These are phyloP conservation scores for Tremella mesenterica DNA, from an alignment of 768 basidiomycete species.

Conservation along the genomic window DNA sequence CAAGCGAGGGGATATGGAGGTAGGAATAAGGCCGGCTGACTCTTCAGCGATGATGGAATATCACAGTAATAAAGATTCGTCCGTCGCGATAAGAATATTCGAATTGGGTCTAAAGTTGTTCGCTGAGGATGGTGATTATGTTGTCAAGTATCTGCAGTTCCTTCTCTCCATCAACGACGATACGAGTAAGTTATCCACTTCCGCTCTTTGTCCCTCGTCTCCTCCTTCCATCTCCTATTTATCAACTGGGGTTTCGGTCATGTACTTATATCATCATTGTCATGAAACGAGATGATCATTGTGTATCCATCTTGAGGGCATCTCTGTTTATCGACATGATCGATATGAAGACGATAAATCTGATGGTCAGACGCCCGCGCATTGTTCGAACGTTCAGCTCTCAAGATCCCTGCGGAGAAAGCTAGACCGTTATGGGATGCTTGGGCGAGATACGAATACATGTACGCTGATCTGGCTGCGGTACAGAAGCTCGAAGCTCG, in stretches of 20 bases:
- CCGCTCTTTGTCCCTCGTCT: neutral
- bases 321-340: neutral
- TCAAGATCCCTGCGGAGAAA: slow-evolving; percentile 64
- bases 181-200: slow-evolving; percentile 67
- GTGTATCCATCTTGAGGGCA: too few species aligned
- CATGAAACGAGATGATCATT: neutral
- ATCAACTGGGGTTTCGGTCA: too few species aligned
- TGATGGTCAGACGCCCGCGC: slow-evolving; percentile 73
- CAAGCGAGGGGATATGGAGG: neutral
- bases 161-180: slow-evolving; percentile 90
- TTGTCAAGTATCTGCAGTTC: slow-evolving; percentile 82
- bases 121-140: slow-evolving; percentile 72
- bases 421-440: slow-evolving; percentile 87
- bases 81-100: slow-evolving; percentile 81
- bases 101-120: slow-evolving; percentile 83
- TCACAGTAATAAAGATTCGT: slow-evolving; percentile 68
- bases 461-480: slow-evolving; percentile 83
- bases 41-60: slow-evolving; percentile 82
- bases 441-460: slow-evolving; percentile 92
- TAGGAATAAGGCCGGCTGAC: neutral
- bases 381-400: slow-evolving; percentile 80
- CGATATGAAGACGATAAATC: neutral
- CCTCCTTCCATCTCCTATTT: too few species aligned
- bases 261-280: too few species aligned
- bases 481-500: slow-evolving; percentile 82